These are phyloP conservation scores for Davidsoniella australis DNA, from an alignment of 2,329 filamentous ascomycete species.

Conservation along the genomic window DNA sequence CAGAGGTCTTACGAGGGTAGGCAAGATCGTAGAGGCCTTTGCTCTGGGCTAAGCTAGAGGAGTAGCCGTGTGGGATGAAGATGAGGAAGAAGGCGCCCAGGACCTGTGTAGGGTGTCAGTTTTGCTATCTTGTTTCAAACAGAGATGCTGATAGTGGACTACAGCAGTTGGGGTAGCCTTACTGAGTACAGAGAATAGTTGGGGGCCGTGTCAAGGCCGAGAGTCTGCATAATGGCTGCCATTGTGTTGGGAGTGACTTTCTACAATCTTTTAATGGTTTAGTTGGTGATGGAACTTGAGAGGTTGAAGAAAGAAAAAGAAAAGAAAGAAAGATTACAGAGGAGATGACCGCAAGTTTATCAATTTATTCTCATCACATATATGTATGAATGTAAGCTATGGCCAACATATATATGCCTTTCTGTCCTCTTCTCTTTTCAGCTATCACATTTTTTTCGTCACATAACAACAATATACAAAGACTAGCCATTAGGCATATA, in stretches of 20 bases:
- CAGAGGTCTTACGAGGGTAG: constrained; percentile 22
- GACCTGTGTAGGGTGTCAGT: constrained; percentile 18
- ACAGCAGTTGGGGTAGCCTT: not conserved
- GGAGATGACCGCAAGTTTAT: too few relatives aligned
- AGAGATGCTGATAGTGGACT: not conserved
- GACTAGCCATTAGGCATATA: too few relatives aligned
- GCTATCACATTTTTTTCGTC: too few relatives aligned
- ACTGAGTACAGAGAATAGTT: constrained; percentile 7
- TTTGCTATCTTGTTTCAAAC: too few relatives aligned
- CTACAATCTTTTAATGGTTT: not conserved
- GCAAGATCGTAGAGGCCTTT: constrained; percentile 20
- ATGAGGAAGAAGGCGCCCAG: constrained; percentile 24
- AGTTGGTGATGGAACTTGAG: too few relatives aligned
- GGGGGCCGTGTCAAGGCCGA: not conserved
- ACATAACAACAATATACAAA: too few relatives aligned
- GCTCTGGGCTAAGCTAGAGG: constrained; percentile 17
- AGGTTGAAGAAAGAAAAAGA: too few relatives aligned
- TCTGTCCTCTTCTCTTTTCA: too few relatives aligned
- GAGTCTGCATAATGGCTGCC: not conserved
- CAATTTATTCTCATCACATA: too few relatives aligned
- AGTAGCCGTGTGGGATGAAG: constrained; percentile 22
- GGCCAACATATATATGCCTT: too few relatives aligned
- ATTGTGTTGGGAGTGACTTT: not conserved
- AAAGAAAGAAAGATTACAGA: too few relatives aligned
- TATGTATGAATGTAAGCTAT: too few relatives aligned